Evolutionary conservation across 495 filamentous ascomycete genomes (phyloP).

Genomic region (Aspergillus egyptiacus): DNA sequence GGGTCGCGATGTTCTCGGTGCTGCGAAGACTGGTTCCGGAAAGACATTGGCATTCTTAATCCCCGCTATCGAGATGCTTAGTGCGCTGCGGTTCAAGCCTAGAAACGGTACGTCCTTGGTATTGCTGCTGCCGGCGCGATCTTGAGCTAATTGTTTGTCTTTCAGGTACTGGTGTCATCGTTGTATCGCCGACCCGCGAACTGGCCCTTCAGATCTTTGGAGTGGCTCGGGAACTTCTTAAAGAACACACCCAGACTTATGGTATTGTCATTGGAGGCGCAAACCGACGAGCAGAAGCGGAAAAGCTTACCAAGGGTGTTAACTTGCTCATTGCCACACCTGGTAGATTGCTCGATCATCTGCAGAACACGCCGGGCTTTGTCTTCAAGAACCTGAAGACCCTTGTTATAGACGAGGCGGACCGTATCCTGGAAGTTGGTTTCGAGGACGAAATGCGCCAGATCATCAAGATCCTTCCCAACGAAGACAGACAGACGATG

Average conservation of each 20-base stretch:
- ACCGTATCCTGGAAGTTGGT: constrained; percentile 90
- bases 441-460: constrained; percentile 99
- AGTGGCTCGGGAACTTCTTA: constrained; percentile 87
- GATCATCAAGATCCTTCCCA: constrained; percentile 91
- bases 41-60: constrained; percentile 96
- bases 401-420: constrained; percentile 73
- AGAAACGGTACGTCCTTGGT: constrained; percentile 46
- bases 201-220: constrained; percentile 94
- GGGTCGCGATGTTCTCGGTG: constrained; percentile 89
- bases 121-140: not conserved
- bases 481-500: constrained; percentile 87
- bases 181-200: constrained; percentile 67
- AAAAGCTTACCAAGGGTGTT: constrained; percentile 89
- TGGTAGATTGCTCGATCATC: constrained; percentile 85
- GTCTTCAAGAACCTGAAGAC: constrained; percentile 89
- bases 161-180: constrained; percentile 71
- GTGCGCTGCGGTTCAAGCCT: constrained; percentile 81
- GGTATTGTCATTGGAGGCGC: constrained; percentile 96
- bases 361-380: constrained; percentile 89
- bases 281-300: constrained; percentile 83
- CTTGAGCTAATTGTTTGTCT: constrained; percentile 2
- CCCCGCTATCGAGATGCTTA: constrained; percentile 90
- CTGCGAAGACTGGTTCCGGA: constrained; percentile 93
- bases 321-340: constrained; percentile 93
- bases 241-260: constrained; percentile 82